Evolutionary conservation across 2,329 filamentous ascomycete species (phyloP), one percentile per base, ranked within the genome.

Genomic region (Fusarium pseudocircinatum): DNA sequence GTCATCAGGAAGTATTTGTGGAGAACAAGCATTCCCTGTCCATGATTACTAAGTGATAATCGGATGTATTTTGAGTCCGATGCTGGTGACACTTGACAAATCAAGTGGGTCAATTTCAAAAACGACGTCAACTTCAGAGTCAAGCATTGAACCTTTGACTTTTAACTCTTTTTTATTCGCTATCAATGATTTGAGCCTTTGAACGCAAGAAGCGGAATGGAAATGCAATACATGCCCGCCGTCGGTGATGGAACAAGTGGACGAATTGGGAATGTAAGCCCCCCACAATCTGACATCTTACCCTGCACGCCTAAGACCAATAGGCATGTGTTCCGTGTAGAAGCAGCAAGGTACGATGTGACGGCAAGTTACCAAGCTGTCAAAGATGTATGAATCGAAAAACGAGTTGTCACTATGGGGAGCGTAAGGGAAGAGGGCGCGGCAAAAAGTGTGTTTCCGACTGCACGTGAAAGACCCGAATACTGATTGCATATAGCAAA

Each of bases 391-490:
- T 24, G 1, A 43, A 34, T 22, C n/a, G 28, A 7, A 58, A 3
- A 1, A 58, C 14, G n/a, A 36, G 0, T 6, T 58, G 54, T 6
- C 18, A 32, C 9, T 58, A 58, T 12, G 22, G 12, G 1, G n/a
- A 58, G n/a, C 18, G 54, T 2, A 58, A 22, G 7, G 28, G 28
- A 4, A 44, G 54, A 28, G 54, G 54, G 0, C 30, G 20, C 10
- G 54, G 54, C 30, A 46, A 36, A 28, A 58, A 30, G 54, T 58
- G 10, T 4, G 30, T 43, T 3, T 3, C 6, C 4, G 6, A 6
- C 2, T 2, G 7, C 0, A 4, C 15, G 4, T 36, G 6, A 22
- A 5, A 4, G 3, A 15, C 13, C 12, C 6, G 2, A 1, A 7
- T 1, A 4, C 6, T 57, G 10, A 57, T 13, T 2, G 20, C 1